Percentiles rank a stretch among this genome's conserved stretches.
These are phyloP conservation scores for Capsicum pubescens DNA, from an alignment of 257 asterid species.

Conservation along the genomic window DNA sequence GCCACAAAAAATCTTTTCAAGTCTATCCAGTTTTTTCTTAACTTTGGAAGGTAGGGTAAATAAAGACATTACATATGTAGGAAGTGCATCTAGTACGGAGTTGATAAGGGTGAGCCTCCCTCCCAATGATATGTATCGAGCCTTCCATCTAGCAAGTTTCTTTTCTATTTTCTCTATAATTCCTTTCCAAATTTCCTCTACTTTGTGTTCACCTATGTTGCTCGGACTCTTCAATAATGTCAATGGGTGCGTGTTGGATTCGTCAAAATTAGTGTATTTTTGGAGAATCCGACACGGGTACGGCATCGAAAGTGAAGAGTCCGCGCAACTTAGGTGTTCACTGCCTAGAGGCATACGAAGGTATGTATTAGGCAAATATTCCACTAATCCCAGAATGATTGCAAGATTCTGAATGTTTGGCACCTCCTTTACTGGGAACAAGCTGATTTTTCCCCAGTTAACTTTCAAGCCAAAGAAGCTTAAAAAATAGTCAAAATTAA, in stretches of 20 bases:
- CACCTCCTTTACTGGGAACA: not conserved
- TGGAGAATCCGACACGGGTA: too few species aligned
- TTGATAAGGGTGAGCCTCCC: not conserved
- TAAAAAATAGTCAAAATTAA: not conserved
- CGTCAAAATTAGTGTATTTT: too few species aligned
- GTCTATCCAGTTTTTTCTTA: not conserved
- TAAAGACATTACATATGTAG: not conserved
- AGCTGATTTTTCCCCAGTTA: not conserved
- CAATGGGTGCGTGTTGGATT: too few species aligned
- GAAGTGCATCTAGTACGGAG: not conserved
- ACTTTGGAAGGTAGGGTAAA: not conserved
- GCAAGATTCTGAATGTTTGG: not conserved
- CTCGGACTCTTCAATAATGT: too few species aligned
- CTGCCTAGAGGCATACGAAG: not conserved
- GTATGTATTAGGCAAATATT: not conserved
- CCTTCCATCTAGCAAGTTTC: not conserved
- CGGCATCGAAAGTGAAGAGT: too few species aligned
- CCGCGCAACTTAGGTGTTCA: too few species aligned
- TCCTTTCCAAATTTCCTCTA: not conserved
- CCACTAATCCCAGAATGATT: not conserved
- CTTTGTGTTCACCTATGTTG: not conserved
- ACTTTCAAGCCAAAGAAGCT: not conserved
- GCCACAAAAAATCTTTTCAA: not conserved
- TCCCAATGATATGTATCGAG: not conserved
- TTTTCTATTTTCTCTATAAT: not conserved